These are phyloP conservation scores for Fusarium sterilihyphosum DNA, from an alignment of 2,329 filamentous ascomycete genomes.

Conservation along the genomic window DNA sequence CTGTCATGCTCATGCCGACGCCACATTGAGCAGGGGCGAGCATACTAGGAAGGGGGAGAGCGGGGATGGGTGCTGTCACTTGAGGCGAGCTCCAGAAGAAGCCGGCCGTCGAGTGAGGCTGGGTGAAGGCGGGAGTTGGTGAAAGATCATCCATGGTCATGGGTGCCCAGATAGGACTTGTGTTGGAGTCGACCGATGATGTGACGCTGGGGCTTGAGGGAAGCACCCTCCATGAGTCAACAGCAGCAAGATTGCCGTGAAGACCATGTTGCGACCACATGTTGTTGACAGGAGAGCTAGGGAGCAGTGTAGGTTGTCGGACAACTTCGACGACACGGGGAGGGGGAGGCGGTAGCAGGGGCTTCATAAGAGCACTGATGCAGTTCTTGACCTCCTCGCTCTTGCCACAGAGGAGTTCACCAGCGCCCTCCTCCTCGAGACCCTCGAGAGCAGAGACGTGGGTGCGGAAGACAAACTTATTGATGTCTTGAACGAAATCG, in stretches of 20 bases:
- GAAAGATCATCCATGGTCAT: constrained; percentile 82
- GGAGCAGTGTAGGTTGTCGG: constrained; percentile 84
- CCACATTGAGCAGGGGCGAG: constrained; percentile 82
- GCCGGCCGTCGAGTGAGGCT: constrained; percentile 75
- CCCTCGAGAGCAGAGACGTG: constrained; percentile 91
- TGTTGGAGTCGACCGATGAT: constrained; percentile 75
- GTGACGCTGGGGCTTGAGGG: constrained; percentile 87
- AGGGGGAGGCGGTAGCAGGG: constrained; percentile 85
- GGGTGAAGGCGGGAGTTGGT: constrained; percentile 80
- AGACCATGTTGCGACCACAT: constrained; percentile 84
- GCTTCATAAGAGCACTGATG: constrained; percentile 86
- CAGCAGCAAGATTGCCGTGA: constrained; percentile 70
- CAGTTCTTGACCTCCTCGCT: constrained; percentile 92
- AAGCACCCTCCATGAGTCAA: constrained; percentile 91
- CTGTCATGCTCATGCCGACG: constrained; percentile 77
- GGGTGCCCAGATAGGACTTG: constrained; percentile 80
- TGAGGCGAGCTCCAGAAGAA: constrained; percentile 85
- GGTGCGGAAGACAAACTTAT: constrained; percentile 95
- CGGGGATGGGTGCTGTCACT: constrained; percentile 76
- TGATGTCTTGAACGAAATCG: constrained; percentile 94
- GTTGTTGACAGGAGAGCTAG: constrained; percentile 79
- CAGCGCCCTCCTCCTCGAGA: constrained; percentile 93
- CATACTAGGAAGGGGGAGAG: constrained; percentile 87
- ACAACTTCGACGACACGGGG: constrained; percentile 91
- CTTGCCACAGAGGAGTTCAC: constrained; percentile 90